These are phyloP conservation scores for Antrodiella citrinella DNA, from an alignment of 768 basidiomycete genomes.

Conservation along the genomic window DNA sequence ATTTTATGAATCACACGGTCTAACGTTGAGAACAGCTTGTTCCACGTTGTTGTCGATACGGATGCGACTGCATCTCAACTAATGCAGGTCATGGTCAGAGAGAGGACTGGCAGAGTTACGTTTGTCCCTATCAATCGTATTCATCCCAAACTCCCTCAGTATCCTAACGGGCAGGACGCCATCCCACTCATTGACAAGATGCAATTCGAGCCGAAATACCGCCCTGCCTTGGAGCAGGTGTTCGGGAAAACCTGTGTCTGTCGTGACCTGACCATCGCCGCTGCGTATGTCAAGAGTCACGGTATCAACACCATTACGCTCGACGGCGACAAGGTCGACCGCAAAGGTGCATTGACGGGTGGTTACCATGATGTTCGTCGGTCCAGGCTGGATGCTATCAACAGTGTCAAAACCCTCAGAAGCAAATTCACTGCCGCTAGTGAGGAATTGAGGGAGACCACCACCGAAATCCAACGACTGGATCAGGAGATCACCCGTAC, in stretches of 20 bases:
- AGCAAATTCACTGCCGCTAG: slow-evolving; percentile 61
- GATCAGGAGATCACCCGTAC: slow-evolving; percentile 84
- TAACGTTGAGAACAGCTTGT: slow-evolving; percentile 48
- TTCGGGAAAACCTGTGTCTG: slow-evolving; percentile 98
- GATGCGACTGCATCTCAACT: slow-evolving; percentile 88
- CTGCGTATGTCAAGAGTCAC: slow-evolving; percentile 91
- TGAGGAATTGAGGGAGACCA: slow-evolving; percentile 63
- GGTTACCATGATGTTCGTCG: slow-evolving; percentile 91
- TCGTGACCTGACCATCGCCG: slow-evolving; percentile 83
- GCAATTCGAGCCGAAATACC: slow-evolving; percentile 57
- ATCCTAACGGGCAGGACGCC: slow-evolving; percentile 68
- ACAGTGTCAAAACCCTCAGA: slow-evolving; percentile 68
- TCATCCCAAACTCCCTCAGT: slow-evolving; percentile 58
- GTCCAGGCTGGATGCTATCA: slow-evolving; percentile 85
- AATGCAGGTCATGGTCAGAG: slow-evolving; percentile 89
- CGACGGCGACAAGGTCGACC: slow-evolving; percentile 95
- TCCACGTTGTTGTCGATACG: slow-evolving; percentile 96
- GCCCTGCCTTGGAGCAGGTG: slow-evolving; percentile 91
- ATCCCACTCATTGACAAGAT: slow-evolving; percentile 81
- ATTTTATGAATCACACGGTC: not conserved
- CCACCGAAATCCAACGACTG: slow-evolving; percentile 52
- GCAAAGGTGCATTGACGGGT: slow-evolving; percentile 92
- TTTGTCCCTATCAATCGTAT: slow-evolving; percentile 98
- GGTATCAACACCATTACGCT: slow-evolving; percentile 95
- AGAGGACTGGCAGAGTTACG: slow-evolving; percentile 90